phyloP scores from a whole-genome alignment of 805 yeast species.

The Phaffomyces opuntiae region DNA sequence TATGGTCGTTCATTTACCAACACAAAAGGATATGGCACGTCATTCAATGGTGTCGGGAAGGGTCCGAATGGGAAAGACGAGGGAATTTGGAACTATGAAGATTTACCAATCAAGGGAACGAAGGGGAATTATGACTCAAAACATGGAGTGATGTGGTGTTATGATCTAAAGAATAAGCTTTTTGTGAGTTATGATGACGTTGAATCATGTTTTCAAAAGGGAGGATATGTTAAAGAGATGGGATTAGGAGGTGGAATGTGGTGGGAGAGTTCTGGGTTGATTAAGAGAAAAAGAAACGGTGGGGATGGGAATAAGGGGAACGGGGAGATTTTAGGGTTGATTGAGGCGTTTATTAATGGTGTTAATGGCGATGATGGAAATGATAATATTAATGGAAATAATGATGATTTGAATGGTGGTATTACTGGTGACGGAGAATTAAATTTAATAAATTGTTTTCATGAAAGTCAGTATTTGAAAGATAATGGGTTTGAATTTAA shows the following conservation, averaged over 20 bases:
- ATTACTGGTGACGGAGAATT: no score
- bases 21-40: constrained; percentile 34
- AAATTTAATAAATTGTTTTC: constrained; percentile 6
- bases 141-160: constrained; percentile 50
- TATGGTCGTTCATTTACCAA: constrained; percentile 60
- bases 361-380: constrained; percentile 14
- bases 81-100: constrained; percentile 49
- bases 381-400: no score
- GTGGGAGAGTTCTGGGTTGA: constrained; percentile 83
- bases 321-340: constrained; percentile 28
- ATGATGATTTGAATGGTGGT: neutral
- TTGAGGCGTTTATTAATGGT: constrained; percentile 36
- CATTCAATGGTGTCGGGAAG: constrained; percentile 38
- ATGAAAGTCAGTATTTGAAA: constrained; percentile 11
- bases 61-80: constrained; percentile 29
- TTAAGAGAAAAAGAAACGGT: neutral
- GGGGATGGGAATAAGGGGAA: no score
- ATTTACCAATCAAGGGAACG: constrained; percentile 40
- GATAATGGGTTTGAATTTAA: constrained; percentile 1
- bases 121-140: constrained; percentile 45
- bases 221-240: constrained; percentile 41
- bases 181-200: constrained; percentile 65
- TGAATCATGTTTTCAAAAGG: constrained; percentile 48
- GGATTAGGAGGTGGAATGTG: constrained; percentile 81
- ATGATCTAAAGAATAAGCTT: constrained; percentile 28